phyloP scores from a whole-genome alignment of 768 basidiomycete species.

The Aureoboletus auriporus region DNA sequence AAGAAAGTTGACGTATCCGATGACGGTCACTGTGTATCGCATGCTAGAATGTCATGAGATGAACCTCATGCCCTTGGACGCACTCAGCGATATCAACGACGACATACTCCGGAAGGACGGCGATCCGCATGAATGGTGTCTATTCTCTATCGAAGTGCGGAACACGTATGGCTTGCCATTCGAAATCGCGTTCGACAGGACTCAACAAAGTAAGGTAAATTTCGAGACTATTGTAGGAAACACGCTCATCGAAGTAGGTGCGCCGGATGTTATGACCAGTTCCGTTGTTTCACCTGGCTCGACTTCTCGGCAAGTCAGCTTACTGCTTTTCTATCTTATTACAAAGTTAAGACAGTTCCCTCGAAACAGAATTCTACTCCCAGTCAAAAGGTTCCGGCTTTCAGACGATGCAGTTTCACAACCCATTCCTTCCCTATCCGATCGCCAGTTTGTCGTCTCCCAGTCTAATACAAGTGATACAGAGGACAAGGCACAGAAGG shows the following conservation, averaged over 20 bases:
- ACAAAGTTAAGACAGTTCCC: constrained; percentile 3
- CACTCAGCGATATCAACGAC: constrained; percentile 18
- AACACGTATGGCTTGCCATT: constrained; percentile 92
- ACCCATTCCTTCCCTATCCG: constrained; percentile 80
- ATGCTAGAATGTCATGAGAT: constrained; percentile 87
- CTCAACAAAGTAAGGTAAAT: constrained; percentile 51
- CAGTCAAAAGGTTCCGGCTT: constrained; percentile 67
- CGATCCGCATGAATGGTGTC: constrained; percentile 69
- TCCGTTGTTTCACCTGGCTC: constrained; percentile 84
- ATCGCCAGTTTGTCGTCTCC: constrained; percentile 87
- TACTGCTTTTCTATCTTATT: not conserved
- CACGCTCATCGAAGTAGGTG: constrained; percentile 31
- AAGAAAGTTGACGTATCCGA: constrained; percentile 82
- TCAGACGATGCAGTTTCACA: constrained; percentile 50
- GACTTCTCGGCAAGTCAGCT: constrained; percentile 59
- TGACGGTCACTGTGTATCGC: constrained; percentile 92
- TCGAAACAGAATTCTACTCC: constrained; percentile 54
- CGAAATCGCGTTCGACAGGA: constrained; percentile 73
- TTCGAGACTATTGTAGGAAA: not conserved
- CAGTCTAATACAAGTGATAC: constrained; percentile 58
- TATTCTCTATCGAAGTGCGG: constrained; percentile 86
- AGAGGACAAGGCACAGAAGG: constrained; percentile 64
- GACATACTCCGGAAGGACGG: constrained; percentile 36
- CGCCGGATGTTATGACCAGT: constrained; percentile 38
- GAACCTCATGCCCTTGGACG: constrained; percentile 66